phyloP scores from a whole-genome alignment of 192 early-diverging fungal genomes.

The Backusella circina region DNA sequence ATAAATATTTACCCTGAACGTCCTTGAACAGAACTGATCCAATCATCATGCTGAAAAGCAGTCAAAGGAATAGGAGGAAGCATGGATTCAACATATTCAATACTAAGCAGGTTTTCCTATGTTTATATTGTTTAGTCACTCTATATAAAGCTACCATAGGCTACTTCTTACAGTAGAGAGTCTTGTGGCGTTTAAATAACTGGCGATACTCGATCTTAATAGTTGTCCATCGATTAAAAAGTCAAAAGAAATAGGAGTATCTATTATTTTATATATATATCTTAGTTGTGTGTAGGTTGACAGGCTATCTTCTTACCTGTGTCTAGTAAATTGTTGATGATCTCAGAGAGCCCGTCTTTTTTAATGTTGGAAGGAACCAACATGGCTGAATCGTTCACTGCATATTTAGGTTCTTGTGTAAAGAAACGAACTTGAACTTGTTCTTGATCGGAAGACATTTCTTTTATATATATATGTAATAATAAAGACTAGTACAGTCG shows the following conservation, averaged over 20 bases:
- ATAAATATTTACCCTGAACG: constrained; percentile 2
- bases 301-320: constrained; percentile 16
- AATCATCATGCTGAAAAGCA: constrained; percentile 90
- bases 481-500: neutral
- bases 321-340: constrained; percentile 87
- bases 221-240: constrained; percentile 93
- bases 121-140: neutral
- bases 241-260: constrained; percentile 82
- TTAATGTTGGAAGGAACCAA: constrained; percentile 81
- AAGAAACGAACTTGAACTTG: constrained; percentile 86
- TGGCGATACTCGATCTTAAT: constrained; percentile 69
- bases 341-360: constrained; percentile 89
- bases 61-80: constrained; percentile 79
- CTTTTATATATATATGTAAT: neutral
- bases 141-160: neutral
- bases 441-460: constrained; percentile 37
- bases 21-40: constrained; percentile 79
- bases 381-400: constrained; percentile 81
- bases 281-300: neutral
- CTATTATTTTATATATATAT: constrained; percentile 38
- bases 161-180: constrained; percentile 56
- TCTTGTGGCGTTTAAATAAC: constrained; percentile 64
- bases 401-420: constrained; percentile 69
- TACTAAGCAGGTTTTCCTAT: constrained; percentile 76
- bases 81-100: constrained; percentile 94